Base-by-base conservation (phyloP, 768 basidiomycete genomes). In the Clathrus columnatus region DNA sequence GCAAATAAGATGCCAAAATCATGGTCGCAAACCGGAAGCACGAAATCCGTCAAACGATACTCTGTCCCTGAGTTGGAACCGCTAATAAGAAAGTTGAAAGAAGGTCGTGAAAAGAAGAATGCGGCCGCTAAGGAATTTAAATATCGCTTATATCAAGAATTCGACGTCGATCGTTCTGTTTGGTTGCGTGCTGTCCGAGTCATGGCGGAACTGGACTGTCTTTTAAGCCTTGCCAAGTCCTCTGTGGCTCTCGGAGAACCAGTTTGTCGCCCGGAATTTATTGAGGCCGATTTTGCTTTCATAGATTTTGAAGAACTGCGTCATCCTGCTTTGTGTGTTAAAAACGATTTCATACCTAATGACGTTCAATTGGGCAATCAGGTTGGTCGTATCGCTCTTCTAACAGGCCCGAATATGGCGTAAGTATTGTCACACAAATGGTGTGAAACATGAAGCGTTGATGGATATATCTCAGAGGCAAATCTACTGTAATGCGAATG, bases 381-480 rank as follows among this genome's bases (percentile, higher is more conserved):
- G 48, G 75, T 77, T 4, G 81, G 87, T 18, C 82, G 83, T 61
- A 84, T 95, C 65, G 84, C 87, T 2, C 69, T 99, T 57, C 71
- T 98, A 56, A 99, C 96, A 21, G 87, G 88, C 14, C 88, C 88
- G 10, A 91, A 91, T 62, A 91, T 91, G 88, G 89, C 86, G 87
- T 87, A 69, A 69, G 85, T 66, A 26, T n/a, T 14, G 29, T 64
- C 56, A 14, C 28, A 18, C 28, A 21, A 14, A 7, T n/a, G 4
- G 20, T 2, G 28, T 42, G 17, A 45, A 18, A 30, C 26, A 45
- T 21, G n/a, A n/a, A n/a, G n/a, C 21, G 43, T 62, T 45, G 60
- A 54, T 51, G 23, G 10, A n/a, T 20, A 2, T 26, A 5, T 5
- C 53, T 52, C 61, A 87, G 85, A 51, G 87, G 87, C 51, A 89